Percentiles rank a stretch among this genome's conserved stretches.
Evolutionary conservation across 2,329 filamentous ascomycete genomes (phyloP).

Genomic region (Eutypella sp.): DNA sequence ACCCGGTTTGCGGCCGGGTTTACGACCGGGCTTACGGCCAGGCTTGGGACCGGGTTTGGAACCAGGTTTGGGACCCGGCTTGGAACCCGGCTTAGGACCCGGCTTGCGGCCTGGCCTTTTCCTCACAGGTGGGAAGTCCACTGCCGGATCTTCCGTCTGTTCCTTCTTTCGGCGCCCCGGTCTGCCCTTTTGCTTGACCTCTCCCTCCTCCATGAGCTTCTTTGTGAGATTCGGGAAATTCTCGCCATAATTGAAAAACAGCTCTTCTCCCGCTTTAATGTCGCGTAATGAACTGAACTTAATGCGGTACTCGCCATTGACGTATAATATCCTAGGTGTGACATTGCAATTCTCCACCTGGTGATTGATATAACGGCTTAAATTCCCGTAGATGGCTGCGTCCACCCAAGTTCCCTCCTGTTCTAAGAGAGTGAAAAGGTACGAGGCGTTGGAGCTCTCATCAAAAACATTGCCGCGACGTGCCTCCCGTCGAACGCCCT

Average conservation of each 20-base stretch:
- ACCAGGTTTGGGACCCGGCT: constrained; percentile 23
- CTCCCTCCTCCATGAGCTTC: constrained; percentile 42
- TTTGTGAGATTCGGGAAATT: constrained; percentile 59
- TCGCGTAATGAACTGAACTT: constrained; percentile 64
- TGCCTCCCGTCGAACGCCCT: constrained; percentile 64
- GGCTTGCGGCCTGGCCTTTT: constrained; percentile 26
- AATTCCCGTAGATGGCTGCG: constrained; percentile 71
- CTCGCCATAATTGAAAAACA: constrained; percentile 78
- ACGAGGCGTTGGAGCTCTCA: constrained; percentile 60
- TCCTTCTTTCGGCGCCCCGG: constrained; percentile 21
- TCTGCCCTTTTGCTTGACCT: constrained; percentile 24
- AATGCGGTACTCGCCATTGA: constrained; percentile 72
- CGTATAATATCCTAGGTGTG: constrained; percentile 61
- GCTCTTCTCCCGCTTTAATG: constrained; percentile 67
- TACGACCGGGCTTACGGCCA: constrained; percentile 21
- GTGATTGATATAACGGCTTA: constrained; percentile 81
- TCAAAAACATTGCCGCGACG: constrained; percentile 57
- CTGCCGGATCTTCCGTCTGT: constrained; percentile 12
- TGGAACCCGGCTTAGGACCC: constrained; percentile 21
- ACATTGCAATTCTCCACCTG: constrained; percentile 57
- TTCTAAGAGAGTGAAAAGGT: constrained; percentile 56
- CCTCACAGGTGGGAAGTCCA: constrained; percentile 11
- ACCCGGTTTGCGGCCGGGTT: constrained; percentile 22
- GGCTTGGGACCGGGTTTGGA: constrained; percentile 25
- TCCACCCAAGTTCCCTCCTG: constrained; percentile 65